Base-by-base conservation (phyloP, 129 eudicot genomes). In the Flaveria sonorensis region DNA sequence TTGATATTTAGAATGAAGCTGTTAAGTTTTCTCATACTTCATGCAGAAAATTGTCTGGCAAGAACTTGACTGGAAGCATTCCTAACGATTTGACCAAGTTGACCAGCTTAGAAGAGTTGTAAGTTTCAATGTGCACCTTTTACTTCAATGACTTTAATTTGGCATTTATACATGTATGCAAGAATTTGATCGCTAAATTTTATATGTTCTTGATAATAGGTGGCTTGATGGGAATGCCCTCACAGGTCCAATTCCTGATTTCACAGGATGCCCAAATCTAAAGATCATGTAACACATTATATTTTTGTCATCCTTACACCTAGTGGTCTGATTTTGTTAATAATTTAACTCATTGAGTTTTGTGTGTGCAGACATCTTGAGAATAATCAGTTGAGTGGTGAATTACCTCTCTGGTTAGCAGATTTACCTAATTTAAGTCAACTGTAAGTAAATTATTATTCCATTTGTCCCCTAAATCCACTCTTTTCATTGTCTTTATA, bases 201-300 rank as follows among this genome's bases (percentile, higher is more conserved):
- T 30, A 7, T 18, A 32, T 15, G 70, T 63, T 78, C 9, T 15
- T 74, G 46, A 52, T 32, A 83, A 74, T 83, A 94, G 99, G 64
- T 91, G 93, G 97, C 97, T 94, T 66, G 92, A 91, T 83, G 97
- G 95, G 72, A 94, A 91, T 77, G 91, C 94, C 12, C 69, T 94
- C 73, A 81, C 82, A 61, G 99, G 99, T 74, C 43, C 88, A 28
- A 86, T 94, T 80, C 97, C 99, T 74, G 99, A 94, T 86, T 91
- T 94, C 71, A 73, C 83, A 19, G 94, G 94, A 82, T 91, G 92
- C 85, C 84, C 90, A 16, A 86, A 86, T 85, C 85, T 94, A 80
- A 86, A 73, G 75, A 89, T 68, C 79, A 91, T 94, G 99, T 94
- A 93, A 6, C 21, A 12, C 67, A 11, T n/a, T 19, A 11, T 36